Conservation (phyloP, 169 alveolate genomes). For the Eimeria zaria region DNA sequence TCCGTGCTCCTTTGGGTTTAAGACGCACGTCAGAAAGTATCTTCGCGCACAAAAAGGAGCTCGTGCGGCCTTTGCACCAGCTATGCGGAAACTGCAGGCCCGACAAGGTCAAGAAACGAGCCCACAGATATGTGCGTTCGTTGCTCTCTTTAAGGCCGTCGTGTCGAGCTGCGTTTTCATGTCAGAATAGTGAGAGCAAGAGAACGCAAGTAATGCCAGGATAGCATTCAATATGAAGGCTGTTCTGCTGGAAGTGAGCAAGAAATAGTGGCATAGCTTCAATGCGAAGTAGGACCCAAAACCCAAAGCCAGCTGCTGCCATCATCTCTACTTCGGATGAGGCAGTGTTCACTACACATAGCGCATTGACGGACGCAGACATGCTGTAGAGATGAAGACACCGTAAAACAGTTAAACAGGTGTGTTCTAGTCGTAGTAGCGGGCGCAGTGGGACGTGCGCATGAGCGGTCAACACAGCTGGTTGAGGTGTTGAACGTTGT, state of each 20-base stretch:
- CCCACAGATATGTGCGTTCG: constrained; percentile 8
- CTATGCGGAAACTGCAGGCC: neutral
- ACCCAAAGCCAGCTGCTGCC: neutral
- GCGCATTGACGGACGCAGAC: neutral
- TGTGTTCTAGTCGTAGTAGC: neutral
- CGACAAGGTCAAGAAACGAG: neutral
- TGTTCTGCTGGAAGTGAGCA: neutral
- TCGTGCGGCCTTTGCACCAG: neutral
- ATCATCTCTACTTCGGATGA: neutral
- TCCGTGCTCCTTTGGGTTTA: constrained; percentile 18
- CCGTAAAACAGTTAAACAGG: neutral
- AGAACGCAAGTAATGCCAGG: neutral
- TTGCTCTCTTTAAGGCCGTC: neutral
- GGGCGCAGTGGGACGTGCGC: neutral
- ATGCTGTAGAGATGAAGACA: neutral
- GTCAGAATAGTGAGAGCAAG: neutral
- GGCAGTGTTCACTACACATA: neutral
- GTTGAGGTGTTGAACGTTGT: neutral
- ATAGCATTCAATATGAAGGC: neutral
- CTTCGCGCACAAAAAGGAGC: neutral
- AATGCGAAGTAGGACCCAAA: neutral
- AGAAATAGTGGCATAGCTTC: neutral
- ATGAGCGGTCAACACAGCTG: neutral
- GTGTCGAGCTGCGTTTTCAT: neutral
- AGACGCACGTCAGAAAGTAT: neutral